phyloP scores from a whole-genome alignment of 768 basidiomycete species.

The Suillus discolor region DNA sequence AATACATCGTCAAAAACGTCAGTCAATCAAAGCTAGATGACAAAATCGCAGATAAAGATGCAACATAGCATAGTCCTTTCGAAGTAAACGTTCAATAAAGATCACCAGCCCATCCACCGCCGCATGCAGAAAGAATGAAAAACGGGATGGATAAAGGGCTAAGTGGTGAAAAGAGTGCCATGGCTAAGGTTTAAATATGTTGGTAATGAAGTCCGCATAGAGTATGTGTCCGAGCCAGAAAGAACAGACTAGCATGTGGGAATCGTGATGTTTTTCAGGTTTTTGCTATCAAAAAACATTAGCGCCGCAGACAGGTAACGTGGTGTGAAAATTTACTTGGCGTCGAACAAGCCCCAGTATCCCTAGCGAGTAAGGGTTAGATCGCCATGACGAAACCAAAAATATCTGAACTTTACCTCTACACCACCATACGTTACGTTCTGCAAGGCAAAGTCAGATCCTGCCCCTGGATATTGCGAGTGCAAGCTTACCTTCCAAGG shows the following conservation, averaged over 20 bases:
- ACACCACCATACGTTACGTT: conserved; percentile 76
- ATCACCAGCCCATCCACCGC: not conserved
- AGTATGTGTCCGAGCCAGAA: not conserved
- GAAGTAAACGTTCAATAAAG: not conserved
- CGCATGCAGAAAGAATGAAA: not conserved
- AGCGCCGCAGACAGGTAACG: conserved; percentile 1
- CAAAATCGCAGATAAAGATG: conserved; percentile 1
- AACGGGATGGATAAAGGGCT: not conserved
- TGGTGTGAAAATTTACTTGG: conserved; percentile 42
- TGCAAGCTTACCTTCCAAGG: conserved; percentile 66
- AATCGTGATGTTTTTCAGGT: conserved; percentile 70
- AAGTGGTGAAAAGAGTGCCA: not conserved
- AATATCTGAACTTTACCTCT: conserved; percentile 42
- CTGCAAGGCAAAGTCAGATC: conserved; percentile 32
- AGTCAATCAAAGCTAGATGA: not conserved
- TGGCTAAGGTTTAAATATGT: not conserved
- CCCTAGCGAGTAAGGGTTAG: conserved; percentile 31
- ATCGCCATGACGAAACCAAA: not conserved
- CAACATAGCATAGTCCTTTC: not conserved
- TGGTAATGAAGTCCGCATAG: not conserved
- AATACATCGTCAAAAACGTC: not conserved
- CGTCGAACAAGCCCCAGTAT: conserved; percentile 70
- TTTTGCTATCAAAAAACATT: conserved; percentile 51
- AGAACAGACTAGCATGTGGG: conserved; percentile 48
- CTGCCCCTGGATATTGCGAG: conserved; percentile 1